Conservation (phyloP, 2,329 filamentous ascomycete species). For the Beauveria sp. region DNA sequence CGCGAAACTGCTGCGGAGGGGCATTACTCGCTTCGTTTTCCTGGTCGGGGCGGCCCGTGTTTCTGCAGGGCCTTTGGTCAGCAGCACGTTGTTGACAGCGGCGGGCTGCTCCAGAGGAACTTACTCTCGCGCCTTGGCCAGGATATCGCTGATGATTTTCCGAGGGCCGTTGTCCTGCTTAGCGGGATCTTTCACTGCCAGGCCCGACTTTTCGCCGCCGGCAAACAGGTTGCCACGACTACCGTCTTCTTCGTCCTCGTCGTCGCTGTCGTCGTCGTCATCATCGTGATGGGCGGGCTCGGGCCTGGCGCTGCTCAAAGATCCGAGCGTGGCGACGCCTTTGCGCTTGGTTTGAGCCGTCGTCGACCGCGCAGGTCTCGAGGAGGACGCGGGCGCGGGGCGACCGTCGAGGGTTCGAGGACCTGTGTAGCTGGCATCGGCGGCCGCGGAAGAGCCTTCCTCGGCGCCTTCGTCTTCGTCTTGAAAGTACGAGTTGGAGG, state of each 20-base stretch:
- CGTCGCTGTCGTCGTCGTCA: slow-evolving; percentile 51
- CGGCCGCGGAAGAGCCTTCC: slow-evolving; percentile 33
- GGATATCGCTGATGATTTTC: slow-evolving; percentile 54
- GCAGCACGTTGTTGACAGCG: too few species aligned
- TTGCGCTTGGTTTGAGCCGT: slow-evolving; percentile 42
- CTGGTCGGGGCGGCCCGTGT: slow-evolving; percentile 49
- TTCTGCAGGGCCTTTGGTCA: slow-evolving; percentile 31
- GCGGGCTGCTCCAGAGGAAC: slow-evolving; percentile 15
- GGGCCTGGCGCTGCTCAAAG: slow-evolving; percentile 36
- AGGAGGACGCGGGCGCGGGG: slow-evolving; percentile 39
- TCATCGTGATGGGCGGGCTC: slow-evolving; percentile 36
- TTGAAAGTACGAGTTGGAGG: slow-evolving; percentile 55
- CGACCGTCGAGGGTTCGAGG: slow-evolving; percentile 57
- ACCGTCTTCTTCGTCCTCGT: slow-evolving; percentile 49
- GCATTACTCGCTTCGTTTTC: slow-evolving; percentile 42
- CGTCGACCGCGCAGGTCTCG: slow-evolving; percentile 28
- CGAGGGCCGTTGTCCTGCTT: slow-evolving; percentile 39
- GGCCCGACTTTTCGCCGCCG: slow-evolving; percentile 74
- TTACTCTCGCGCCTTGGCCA: slow-evolving; percentile 57
- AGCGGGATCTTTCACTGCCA: slow-evolving; percentile 57
- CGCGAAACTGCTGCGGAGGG: slow-evolving; percentile 52
- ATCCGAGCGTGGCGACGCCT: slow-evolving; percentile 54
- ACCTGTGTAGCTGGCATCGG: slow-evolving; percentile 41
- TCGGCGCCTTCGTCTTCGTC: slow-evolving; percentile 43
- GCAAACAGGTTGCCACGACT: slow-evolving; percentile 65